Conservation (phyloP, 371 early-diverging fungal genomes). For the Lichtheimia ornata region DNA sequence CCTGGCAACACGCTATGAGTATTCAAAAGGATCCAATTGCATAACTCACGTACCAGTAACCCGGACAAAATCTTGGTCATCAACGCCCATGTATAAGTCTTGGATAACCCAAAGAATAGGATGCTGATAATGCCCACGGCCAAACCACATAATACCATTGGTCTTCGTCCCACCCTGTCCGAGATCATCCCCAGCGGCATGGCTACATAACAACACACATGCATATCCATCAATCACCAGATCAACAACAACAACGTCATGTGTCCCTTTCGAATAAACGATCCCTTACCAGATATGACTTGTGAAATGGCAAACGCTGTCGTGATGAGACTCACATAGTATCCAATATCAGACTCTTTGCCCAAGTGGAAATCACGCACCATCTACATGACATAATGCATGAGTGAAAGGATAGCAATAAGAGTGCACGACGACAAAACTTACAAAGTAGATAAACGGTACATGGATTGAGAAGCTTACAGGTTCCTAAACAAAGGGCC, state of each 20-base stretch:
- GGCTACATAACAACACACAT: constrained; percentile 15
- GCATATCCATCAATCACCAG: not conserved
- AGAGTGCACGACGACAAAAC: not conserved
- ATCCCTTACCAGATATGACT: constrained; percentile 52
- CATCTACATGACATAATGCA: constrained; percentile 39
- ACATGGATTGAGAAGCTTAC: constrained; percentile 62
- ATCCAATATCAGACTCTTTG: constrained; percentile 58
- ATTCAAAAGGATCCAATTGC: not conserved
- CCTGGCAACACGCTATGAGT: constrained; percentile 11
- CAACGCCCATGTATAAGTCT: constrained; percentile 69
- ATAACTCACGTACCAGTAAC: constrained; percentile 42
- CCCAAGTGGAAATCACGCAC: constrained; percentile 61
- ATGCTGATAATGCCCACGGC: constrained; percentile 70
- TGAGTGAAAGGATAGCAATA: not conserved
- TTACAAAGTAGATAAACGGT: constrained; percentile 61
- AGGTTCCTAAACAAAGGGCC: constrained; percentile 54
- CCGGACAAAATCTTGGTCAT: constrained; percentile 72
- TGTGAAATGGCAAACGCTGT: constrained; percentile 69
- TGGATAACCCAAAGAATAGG: constrained; percentile 75
- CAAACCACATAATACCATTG: constrained; percentile 79
- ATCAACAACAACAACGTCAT: not conserved
- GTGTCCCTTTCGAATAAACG: not conserved
- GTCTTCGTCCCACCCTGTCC: constrained; percentile 73
- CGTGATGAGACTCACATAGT: constrained; percentile 68
- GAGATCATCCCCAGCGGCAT: constrained; percentile 67